Conservation (phyloP, 2,329 filamentous ascomycete genomes). For the Emmonsiellopsis sp. region DNA sequence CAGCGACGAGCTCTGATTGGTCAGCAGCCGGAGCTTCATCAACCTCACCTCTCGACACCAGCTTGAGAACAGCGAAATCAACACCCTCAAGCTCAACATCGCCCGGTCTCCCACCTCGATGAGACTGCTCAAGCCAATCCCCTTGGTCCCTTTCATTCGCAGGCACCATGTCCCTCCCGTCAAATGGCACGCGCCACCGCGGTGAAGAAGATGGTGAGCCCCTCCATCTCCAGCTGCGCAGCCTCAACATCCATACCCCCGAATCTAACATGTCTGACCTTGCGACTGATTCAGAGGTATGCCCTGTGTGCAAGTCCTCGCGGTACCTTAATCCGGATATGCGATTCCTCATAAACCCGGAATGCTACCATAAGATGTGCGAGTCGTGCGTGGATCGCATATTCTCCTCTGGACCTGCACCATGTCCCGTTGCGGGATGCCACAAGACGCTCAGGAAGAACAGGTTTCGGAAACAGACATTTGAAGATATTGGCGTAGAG, state of each 20-base stretch:
- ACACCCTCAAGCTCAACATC: not conserved
- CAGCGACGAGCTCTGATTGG: constrained; percentile 9
- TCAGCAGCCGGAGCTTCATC: not conserved
- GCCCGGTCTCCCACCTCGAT: too few species aligned
- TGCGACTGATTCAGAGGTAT: constrained; percentile 56
- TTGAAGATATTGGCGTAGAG: constrained; percentile 79
- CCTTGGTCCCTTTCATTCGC: not conserved
- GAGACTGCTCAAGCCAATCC: not conserved
- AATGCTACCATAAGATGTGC: constrained; percentile 99
- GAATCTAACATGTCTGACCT: not conserved
- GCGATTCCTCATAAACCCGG: constrained; percentile 91
- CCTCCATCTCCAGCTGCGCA: not conserved
- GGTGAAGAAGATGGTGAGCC: constrained; percentile 33
- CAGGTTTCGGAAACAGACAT: constrained; percentile 80
- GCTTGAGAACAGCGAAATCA: not conserved
- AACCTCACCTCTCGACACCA: not conserved
- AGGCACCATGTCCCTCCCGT: constrained; percentile 22
- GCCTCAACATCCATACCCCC: not conserved
- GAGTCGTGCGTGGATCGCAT: constrained; percentile 90
- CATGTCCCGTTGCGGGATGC: constrained; percentile 86
- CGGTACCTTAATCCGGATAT: constrained; percentile 93
- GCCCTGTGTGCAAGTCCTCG: constrained; percentile 93
- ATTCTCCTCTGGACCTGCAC: constrained; percentile 82
- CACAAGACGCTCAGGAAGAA: constrained; percentile 75
- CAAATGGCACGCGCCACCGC: constrained; percentile 24